Base-by-base conservation (phyloP, 129 eudicot genomes). In the Centaurea solstitialis region DNA sequence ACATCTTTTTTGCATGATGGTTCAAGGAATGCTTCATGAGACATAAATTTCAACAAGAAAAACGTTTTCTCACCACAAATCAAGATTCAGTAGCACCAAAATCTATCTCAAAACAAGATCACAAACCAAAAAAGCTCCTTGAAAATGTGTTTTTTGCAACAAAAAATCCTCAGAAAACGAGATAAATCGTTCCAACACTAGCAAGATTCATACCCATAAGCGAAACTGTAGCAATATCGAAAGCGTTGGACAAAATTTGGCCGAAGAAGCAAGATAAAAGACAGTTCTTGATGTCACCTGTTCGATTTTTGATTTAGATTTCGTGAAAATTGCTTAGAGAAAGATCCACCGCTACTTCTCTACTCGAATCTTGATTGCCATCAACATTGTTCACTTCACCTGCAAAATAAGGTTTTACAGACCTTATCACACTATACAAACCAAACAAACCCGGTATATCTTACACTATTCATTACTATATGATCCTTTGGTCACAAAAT, bases 331-430 rank as follows among this genome's bases (percentile, higher is more conserved):
- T 82, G 78, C 78, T 82, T 40, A 70, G 38, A 28, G 86, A 76
- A 76, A 82, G 81, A 76, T 70, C 82, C 86, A 82, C 82, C 6
- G 20, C 82, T 61, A 71, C 73, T 76, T 64, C 86, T 76, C 18
- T 75, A 68, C 50, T 74, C 41, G 45, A 59, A 74, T 74, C 84
- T 74, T 61, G 82, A 70, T 40, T 82, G 5, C 78, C 74, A 18
- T 70, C 78, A 9, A 61, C 21, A 41, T 71, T 76, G 74, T 65
- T 61, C 68, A 18, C 72, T 70, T 76, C 86, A 4, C 78, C 86
- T 82, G 68, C 68, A 82, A 38, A 66, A 59, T 9, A 1, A 22
- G 41, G 15, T 10, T n/a, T 20, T 37, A 64, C 0, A 64, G 21
- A n/a, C 21, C 11, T 62, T 11, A 62, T 62, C 7, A 13, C 7